phyloP scores from a whole-genome alignment of 83 land plant species.

The Diphasiastrum complanatum region DNA sequence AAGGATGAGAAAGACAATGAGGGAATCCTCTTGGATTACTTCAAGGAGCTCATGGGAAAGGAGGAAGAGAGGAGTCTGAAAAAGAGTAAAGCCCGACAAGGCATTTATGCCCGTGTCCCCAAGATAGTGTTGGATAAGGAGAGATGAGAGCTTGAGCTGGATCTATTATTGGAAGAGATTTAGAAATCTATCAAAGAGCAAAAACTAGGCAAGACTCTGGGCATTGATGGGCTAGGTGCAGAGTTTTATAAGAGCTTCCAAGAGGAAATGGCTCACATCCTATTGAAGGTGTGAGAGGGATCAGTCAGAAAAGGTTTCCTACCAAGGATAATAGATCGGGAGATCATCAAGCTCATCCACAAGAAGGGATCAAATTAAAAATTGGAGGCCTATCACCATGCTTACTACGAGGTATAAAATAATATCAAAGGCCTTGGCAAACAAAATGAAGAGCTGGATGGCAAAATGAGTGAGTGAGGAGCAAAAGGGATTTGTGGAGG shows the following conservation, averaged over 20 bases:
- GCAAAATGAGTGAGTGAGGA: background rate
- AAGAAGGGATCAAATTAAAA: background rate
- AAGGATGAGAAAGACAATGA: no score
- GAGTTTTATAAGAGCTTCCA: background rate
- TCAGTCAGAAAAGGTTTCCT: background rate
- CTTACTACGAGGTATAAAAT: background rate
- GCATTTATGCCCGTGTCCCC: no score
- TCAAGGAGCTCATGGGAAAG: no score
- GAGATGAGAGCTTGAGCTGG: no score
- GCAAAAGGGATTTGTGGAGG: no score
- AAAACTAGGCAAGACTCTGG: background rate
- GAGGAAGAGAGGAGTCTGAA: no score
- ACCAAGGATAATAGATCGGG: background rate
- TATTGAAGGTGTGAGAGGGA: background rate
- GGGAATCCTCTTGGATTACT: no score
- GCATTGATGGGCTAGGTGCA: no score
- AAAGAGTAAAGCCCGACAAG: no score
- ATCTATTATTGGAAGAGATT: no score
- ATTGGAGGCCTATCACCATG: background rate
- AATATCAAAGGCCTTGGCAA: background rate
- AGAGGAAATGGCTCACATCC: background rate
- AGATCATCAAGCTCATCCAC: background rate
- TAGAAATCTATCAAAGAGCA: no score
- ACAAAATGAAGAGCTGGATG: background rate
- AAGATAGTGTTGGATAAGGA: no score